Conservation (phyloP, 257 asterid genomes). For the Solanum rostratum region DNA sequence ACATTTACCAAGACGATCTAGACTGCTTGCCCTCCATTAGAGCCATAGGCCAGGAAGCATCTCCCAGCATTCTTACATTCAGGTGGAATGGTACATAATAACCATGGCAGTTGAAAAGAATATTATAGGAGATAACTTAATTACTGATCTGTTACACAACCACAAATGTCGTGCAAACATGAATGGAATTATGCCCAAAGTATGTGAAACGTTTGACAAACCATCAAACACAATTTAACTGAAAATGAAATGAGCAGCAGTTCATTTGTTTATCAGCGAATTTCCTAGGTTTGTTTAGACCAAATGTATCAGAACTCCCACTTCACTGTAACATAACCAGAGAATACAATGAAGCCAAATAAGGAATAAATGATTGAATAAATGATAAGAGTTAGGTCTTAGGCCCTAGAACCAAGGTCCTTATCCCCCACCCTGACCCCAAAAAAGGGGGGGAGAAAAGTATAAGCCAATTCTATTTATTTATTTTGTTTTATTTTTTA, state of each 20-base stretch:
- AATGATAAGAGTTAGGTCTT: not conserved
- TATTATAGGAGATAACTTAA: not conserved
- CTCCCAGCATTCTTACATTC: not conserved
- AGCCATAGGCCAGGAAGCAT: not conserved
- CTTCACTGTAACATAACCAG: not conserved
- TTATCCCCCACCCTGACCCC: not conserved
- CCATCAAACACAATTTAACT: not conserved
- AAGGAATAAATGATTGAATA: not conserved
- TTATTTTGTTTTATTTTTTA: too few relatives aligned
- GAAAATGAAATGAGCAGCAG: not conserved
- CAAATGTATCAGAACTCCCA: not conserved
- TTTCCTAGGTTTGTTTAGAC: not conserved
- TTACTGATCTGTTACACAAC: not conserved
- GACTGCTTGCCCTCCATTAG: not conserved
- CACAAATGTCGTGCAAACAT: not conserved
- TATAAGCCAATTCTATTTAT: not conserved
- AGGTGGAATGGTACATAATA: not conserved
- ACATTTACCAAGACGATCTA: not conserved
- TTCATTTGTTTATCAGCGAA: not conserved
- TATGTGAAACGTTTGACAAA: not conserved
- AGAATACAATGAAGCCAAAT: not conserved
- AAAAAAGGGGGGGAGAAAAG: not conserved
- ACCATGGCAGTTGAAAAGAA: not conserved
- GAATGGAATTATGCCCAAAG: not conserved
- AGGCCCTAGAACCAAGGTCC: not conserved